These are phyloP conservation scores for Globisporangium recalcitrans DNA, from an alignment of 352 stramenopile genomes.

Conservation along the genomic window DNA sequence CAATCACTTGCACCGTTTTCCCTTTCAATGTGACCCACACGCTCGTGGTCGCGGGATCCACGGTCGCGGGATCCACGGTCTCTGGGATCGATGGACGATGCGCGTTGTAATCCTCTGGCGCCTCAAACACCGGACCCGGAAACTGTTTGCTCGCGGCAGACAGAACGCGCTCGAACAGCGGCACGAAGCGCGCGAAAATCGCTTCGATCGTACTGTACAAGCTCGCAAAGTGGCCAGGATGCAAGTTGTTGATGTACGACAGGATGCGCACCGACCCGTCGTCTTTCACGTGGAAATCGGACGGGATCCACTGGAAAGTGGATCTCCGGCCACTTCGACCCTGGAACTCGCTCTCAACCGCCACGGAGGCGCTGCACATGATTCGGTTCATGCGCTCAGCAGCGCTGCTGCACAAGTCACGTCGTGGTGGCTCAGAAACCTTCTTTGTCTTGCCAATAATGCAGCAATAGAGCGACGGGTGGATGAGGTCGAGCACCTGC, in stretches of 20 bases:
- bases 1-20: conserved; percentile 34
- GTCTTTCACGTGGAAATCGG: conserved; percentile 23
- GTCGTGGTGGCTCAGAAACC: background rate
- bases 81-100: conserved; percentile 16
- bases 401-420: background rate
- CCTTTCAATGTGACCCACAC: conserved; percentile 16
- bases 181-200: conserved; percentile 35
- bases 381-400: conserved; percentile 30
- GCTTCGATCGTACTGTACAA: conserved; percentile 29
- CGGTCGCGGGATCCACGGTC: background rate
- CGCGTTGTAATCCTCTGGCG: conserved; percentile 9
- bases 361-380: conserved; percentile 18
- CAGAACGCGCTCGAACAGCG: conserved; percentile 34
- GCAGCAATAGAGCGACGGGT: conserved; percentile 60
- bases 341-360: conserved; percentile 18
- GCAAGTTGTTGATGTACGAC: conserved; percentile 57
- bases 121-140: background rate
- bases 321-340: background rate
- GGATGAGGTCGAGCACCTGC: conserved; percentile 51
- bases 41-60: background rate
- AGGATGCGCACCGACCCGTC: conserved; percentile 19
- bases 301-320: conserved; percentile 42
- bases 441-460: conserved; percentile 31
- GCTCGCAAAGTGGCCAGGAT: conserved; percentile 21
- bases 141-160: background rate